These are phyloP conservation scores for Agrocybe pediades DNA, from an alignment of 768 basidiomycete species.

Conservation along the genomic window DNA sequence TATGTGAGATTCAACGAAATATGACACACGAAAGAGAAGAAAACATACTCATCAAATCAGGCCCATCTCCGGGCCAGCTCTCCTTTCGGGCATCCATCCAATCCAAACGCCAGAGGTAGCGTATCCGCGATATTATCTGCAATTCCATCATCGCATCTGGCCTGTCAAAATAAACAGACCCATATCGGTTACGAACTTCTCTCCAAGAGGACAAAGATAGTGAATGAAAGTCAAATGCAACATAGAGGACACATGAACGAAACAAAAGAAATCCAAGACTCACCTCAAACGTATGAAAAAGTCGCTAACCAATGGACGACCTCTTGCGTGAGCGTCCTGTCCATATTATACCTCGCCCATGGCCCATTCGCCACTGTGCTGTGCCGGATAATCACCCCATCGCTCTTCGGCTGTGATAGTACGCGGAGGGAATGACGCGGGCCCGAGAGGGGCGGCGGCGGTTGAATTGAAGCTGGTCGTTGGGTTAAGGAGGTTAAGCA, in stretches of 20 bases:
- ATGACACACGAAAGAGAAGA: not conserved
- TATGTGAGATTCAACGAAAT: not conserved
- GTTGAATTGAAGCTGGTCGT: constrained; percentile 23
- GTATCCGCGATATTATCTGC: constrained; percentile 43
- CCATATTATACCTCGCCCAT: constrained; percentile 3
- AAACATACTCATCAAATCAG: constrained; percentile 35
- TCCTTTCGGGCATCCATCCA: constrained; percentile 29
- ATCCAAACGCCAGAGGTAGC: constrained; percentile 35
- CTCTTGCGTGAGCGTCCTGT: constrained; percentile 45
- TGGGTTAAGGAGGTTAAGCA: too few relatives aligned
- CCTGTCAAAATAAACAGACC: constrained; percentile 26
- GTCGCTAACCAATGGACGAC: constrained; percentile 49
- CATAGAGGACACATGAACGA: too few relatives aligned
- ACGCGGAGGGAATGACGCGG: constrained; percentile 42
- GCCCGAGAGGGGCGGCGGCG: constrained; percentile 38
- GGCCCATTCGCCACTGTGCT: not conserved
- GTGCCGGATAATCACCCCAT: constrained; percentile 24
- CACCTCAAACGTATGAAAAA: constrained; percentile 39
- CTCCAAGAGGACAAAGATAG: not conserved
- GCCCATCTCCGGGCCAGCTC: constrained; percentile 27
- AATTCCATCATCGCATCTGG: constrained; percentile 32
- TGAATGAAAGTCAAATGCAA: too few relatives aligned
- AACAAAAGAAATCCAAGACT: too few relatives aligned
- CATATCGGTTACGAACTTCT: constrained; percentile 3
- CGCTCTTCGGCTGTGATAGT: constrained; percentile 31